These are phyloP conservation scores for Rutstroemia sp. DNA, from an alignment of 2,329 filamentous ascomycete species.

Conservation along the genomic window DNA sequence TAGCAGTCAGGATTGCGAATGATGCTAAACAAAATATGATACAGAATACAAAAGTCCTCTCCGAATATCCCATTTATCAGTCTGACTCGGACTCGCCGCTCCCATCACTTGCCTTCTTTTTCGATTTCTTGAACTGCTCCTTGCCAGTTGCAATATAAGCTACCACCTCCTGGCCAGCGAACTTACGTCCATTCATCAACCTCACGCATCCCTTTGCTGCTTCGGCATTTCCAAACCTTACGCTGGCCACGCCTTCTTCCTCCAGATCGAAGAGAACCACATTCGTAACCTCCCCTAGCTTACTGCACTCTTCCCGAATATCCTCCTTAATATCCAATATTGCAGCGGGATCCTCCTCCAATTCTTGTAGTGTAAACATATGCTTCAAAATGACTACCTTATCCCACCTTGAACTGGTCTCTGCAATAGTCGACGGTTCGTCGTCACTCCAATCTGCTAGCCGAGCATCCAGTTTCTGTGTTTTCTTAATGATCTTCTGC, in stretches of 20 bases:
- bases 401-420: conserved; percentile 55
- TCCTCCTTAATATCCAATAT: conserved; percentile 92
- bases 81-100: not conserved
- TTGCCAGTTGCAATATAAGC: conserved; percentile 64
- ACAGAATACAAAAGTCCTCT: not conserved
- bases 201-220: conserved; percentile 66
- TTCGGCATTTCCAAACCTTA: conserved; percentile 68
- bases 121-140: conserved; percentile 67
- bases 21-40: no score
- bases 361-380: conserved; percentile 84
- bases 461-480: conserved; percentile 84
- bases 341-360: conserved; percentile 76
- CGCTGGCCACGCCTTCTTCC: conserved; percentile 72
- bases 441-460: conserved; percentile 95
- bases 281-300: conserved; percentile 82
- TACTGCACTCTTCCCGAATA: conserved; percentile 80
- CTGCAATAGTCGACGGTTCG: conserved; percentile 54
- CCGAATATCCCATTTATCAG: not conserved
- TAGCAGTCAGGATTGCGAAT: no score
- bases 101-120: conserved; percentile 38
- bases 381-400: conserved; percentile 83
- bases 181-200: conserved; percentile 73
- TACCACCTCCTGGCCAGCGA: conserved; percentile 63
- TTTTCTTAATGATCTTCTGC: conserved; percentile 85
- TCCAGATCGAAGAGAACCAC: conserved; percentile 88